Percentiles rank a stretch among this genome's conserved stretches.
Conservation (phyloP, 169 alveolate species). For the Ichthyophthirius multifiliis region DNA sequence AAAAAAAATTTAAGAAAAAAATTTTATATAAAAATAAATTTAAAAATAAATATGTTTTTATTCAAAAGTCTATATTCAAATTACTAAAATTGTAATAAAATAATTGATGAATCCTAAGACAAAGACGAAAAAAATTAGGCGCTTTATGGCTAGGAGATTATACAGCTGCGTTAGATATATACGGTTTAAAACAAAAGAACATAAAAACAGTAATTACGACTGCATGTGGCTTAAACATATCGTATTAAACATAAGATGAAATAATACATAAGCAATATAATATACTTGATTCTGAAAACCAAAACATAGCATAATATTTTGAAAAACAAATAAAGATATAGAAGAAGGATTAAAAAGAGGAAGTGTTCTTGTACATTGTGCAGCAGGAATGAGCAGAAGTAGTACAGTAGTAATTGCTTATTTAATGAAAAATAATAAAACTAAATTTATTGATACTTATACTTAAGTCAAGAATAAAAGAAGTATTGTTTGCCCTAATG, state of each 20-base stretch:
- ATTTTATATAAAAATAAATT: no score
- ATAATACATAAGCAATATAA: conserved; percentile 20
- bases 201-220: conserved; percentile 25
- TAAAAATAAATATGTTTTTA: no score
- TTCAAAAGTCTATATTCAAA: no score
- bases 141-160: conserved; percentile 36
- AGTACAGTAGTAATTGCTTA: conserved; percentile 67
- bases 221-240: conserved; percentile 21
- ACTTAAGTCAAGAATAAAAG: conserved; percentile 37
- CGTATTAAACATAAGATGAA: conserved; percentile 4
- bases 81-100: no score
- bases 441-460: conserved; percentile 25
- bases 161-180: conserved; percentile 41
- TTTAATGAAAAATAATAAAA: conserved; percentile 47
- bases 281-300: background rate
- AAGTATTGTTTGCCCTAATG: conserved; percentile 48
- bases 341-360: conserved; percentile 30
- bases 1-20: no score
- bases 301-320: background rate
- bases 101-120: no score
- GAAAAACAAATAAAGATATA: conserved; percentile 1
- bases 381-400: conserved; percentile 64
- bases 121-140: background rate
- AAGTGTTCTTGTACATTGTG: conserved; percentile 35
- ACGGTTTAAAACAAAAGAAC: background rate